These are phyloP conservation scores for Carpinus viminea DNA, from an alignment of 306 rosid species.

Conservation along the genomic window DNA sequence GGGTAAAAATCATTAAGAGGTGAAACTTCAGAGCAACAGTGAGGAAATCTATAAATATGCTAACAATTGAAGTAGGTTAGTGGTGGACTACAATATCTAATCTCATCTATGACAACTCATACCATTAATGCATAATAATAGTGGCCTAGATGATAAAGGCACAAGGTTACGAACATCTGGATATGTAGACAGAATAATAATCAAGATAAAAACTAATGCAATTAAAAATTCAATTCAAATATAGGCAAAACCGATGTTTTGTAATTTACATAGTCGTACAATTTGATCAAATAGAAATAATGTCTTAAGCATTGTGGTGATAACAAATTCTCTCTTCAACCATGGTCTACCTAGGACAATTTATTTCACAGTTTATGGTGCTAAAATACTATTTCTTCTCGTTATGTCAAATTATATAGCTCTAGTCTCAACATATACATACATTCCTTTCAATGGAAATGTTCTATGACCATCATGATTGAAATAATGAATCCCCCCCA, in stretches of 20 bases:
- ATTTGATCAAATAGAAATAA: neutral
- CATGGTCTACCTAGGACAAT: neutral
- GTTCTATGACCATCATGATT: neutral
- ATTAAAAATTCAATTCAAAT: neutral
- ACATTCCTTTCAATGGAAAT: too few species aligned
- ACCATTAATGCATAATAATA: neutral
- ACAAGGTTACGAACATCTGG: neutral
- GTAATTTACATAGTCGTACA: too few species aligned
- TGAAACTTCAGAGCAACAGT: neutral
- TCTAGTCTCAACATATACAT: neutral
- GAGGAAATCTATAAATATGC: neutral
- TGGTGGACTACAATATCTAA: neutral
- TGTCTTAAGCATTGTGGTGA: neutral
- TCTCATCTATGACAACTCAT: neutral
- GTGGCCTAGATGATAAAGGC: neutral
- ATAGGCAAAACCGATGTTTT: neutral
- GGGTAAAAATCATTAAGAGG: neutral
- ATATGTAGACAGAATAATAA: neutral
- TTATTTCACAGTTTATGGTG: neutral
- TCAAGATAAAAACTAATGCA: neutral
- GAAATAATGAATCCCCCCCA: neutral
- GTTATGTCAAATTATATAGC: neutral
- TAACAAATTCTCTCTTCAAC: neutral
- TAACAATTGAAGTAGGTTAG: neutral
- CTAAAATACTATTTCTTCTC: neutral